Evolutionary conservation across 2,329 filamentous ascomycete species (phyloP).

Genomic region (Aspergillus hortae): DNA sequence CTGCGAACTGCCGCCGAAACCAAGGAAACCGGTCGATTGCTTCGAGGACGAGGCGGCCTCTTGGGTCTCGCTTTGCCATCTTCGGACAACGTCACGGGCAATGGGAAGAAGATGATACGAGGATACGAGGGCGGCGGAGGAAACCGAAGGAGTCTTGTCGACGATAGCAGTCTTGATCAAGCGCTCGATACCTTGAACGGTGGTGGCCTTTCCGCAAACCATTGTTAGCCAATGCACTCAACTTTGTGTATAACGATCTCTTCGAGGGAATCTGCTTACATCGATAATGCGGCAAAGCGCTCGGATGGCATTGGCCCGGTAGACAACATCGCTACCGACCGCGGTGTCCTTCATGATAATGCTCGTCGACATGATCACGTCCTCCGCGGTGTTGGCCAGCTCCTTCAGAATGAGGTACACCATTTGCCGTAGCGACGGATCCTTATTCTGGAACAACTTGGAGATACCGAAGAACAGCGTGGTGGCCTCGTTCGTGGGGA

Average conservation of each 20-base stretch:
- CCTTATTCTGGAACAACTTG: slow-evolving; percentile 99
- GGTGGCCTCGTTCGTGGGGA: slow-evolving; percentile 95
- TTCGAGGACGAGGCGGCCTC: slow-evolving; percentile 90
- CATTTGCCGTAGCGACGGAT: slow-evolving; percentile 97
- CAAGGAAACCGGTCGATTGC: slow-evolving; percentile 84
- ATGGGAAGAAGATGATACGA: slow-evolving; percentile 97
- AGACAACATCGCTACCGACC: slow-evolving; percentile 88
- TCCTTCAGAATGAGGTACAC: slow-evolving; percentile 98
- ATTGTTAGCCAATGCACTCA: slow-evolving; percentile 12
- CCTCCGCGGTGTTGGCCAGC: slow-evolving; percentile 88
- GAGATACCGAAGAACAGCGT: slow-evolving; percentile 98
- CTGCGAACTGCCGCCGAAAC: slow-evolving; percentile 76
- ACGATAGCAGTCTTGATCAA: slow-evolving; percentile 99
- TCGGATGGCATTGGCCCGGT: slow-evolving; percentile 91
- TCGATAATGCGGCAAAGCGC: slow-evolving; percentile 96
- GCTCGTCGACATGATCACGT: slow-evolving; percentile 99
- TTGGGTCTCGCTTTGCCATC: slow-evolving; percentile 98
- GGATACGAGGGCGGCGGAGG: slow-evolving; percentile 91
- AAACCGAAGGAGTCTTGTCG: slow-evolving; percentile 96
- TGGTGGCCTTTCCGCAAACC: slow-evolving; percentile 63
- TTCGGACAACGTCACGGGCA: slow-evolving; percentile 87
- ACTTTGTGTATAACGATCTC: neutral
- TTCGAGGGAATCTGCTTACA: slow-evolving; percentile 49
- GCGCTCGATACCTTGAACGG: slow-evolving; percentile 95
- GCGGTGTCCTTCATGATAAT: slow-evolving; percentile 99